A percentile compares a stretch with the other conserved stretches of the same genome.
phyloP scores from a whole-genome alignment of 1,284 basidiomycete species.

The Prillingera fragicola region DNA sequence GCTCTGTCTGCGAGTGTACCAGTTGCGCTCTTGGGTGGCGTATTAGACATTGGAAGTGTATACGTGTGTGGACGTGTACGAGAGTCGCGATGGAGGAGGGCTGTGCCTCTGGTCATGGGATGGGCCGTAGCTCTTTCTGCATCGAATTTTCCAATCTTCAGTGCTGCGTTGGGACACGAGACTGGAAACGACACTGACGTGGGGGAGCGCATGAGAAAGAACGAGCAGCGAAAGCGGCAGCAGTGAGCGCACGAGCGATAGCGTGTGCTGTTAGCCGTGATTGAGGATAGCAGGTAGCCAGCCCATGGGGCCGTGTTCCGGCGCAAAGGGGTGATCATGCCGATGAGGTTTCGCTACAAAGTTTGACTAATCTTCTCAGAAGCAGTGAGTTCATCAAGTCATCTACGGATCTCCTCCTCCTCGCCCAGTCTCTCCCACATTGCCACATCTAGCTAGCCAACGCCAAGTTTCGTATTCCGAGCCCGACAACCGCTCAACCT shows the following conservation, averaged over 20 bases:
- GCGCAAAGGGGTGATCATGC: not conserved
- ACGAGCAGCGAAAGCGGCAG: too few species aligned
- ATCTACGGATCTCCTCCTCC: too few species aligned
- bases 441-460: too few species aligned
- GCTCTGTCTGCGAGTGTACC: not conserved
- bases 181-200: not conserved
- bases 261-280: not conserved
- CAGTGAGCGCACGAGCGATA: too few species aligned
- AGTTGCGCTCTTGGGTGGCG: not conserved
- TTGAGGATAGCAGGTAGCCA: not conserved
- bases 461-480: too few species aligned
- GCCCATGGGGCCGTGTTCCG: not conserved
- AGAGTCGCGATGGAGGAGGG: conserved; percentile 20
- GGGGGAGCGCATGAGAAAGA: not conserved
- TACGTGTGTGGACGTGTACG: conserved; percentile 22
- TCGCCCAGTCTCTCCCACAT: too few species aligned
- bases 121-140: conserved; percentile 22
- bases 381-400: too few species aligned
- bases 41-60: conserved; percentile 3
- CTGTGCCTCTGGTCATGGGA: conserved; percentile 9
- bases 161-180: not conserved
- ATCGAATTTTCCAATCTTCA: conserved; percentile 16
- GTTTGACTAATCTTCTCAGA: too few species aligned
- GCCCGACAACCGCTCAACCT: too few species aligned
- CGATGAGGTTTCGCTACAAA: too few species aligned